phyloP scores from a whole-genome alignment of 208 protist genomes.

The Vickermania spadyakhi region DNA sequence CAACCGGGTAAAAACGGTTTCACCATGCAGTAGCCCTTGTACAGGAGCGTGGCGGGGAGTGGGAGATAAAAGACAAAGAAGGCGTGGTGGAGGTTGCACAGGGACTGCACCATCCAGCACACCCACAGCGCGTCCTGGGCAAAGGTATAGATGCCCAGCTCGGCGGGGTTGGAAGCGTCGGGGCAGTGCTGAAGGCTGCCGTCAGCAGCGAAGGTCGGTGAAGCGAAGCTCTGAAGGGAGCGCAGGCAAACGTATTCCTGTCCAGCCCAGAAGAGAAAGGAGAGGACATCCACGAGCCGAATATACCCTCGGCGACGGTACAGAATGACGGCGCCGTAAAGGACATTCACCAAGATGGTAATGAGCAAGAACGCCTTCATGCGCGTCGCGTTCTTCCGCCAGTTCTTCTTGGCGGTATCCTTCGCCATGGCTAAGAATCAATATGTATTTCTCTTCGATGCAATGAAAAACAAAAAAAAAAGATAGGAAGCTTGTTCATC shows the following conservation, averaged over 20 bases:
- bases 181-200: slow-evolving; percentile 66
- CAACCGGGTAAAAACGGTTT: slow-evolving; percentile 19
- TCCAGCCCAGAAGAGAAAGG: slow-evolving; percentile 63
- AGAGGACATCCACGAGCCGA: slow-evolving; percentile 31
- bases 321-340: slow-evolving; percentile 46
- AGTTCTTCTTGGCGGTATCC: slow-evolving; percentile 82
- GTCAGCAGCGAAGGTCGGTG: slow-evolving; percentile 24
- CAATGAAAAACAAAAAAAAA: too few relatives aligned
- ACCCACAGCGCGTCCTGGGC: slow-evolving; percentile 86
- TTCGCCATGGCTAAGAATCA: slow-evolving; percentile 80
- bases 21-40: slow-evolving; percentile 56
- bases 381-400: slow-evolving; percentile 42
- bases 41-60: slow-evolving; percentile 62
- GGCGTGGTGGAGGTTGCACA: slow-evolving; percentile 57
- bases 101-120: slow-evolving; percentile 76
- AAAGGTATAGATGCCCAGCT: slow-evolving; percentile 72
- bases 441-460: too few relatives aligned
- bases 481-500: too few relatives aligned
- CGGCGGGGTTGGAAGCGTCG: slow-evolving; percentile 62
- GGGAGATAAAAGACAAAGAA: slow-evolving; percentile 82
- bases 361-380: slow-evolving; percentile 66
- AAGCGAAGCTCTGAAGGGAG: slow-evolving; percentile 41
- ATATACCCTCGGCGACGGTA: slow-evolving; percentile 56
- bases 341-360: slow-evolving; percentile 44
- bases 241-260: slow-evolving; percentile 63